Conservation (phyloP, 1,139 yeast species). For the Geotrichum armillariae region DNA sequence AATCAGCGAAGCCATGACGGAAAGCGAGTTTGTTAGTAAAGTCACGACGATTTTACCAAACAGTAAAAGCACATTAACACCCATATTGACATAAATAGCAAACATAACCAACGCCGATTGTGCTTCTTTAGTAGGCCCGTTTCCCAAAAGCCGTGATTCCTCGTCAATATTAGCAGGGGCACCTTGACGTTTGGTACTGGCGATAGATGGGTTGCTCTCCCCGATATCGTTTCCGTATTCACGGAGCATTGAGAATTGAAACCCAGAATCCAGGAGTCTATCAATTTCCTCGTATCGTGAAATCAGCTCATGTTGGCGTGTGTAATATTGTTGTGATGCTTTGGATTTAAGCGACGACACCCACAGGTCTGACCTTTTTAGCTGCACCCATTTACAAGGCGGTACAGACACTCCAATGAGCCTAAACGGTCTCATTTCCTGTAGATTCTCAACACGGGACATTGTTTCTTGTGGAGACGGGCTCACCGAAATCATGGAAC, state of each 20-base stretch:
- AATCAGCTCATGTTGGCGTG: conserved; percentile 57
- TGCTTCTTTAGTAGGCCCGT: conserved; percentile 42
- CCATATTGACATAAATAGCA: conserved; percentile 68
- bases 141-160: conserved; percentile 55
- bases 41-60: conserved; percentile 65
- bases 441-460: conserved; percentile 36
- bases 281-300: conserved; percentile 63
- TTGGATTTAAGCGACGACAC: conserved; percentile 32
- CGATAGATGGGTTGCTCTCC: conserved; percentile 19
- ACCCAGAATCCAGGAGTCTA: conserved; percentile 66
- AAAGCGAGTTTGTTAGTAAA: conserved; percentile 63
- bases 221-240: conserved; percentile 53
- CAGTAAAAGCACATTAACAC: conserved; percentile 58
- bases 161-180: conserved; percentile 64
- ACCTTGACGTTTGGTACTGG: conserved; percentile 35
- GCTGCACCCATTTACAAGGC: conserved; percentile 52
- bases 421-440: conserved; percentile 53
- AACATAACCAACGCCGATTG: conserved; percentile 49
- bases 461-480: conserved; percentile 20
- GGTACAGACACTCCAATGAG: conserved; percentile 55
- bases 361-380: conserved; percentile 33
- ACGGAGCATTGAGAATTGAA: conserved; percentile 63
- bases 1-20: conserved; percentile 74
- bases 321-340: conserved; percentile 34
- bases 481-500: conserved; percentile 19